These are phyloP conservation scores for Micractinium sp. DNA, from an alignment of 139 green algal species.

Conservation along the genomic window DNA sequence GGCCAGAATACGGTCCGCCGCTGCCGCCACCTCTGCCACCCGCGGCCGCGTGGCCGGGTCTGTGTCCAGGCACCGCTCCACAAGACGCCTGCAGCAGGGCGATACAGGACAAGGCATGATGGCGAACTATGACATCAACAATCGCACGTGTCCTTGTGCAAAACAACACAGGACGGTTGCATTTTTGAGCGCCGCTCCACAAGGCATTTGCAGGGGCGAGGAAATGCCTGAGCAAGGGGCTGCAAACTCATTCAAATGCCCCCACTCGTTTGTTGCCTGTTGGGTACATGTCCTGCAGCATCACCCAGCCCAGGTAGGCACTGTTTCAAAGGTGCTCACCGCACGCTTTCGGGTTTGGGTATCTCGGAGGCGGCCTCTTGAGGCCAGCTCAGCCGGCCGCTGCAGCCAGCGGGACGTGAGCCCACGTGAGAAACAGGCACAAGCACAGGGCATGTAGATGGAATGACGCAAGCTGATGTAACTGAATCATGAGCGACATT, in stretches of 20 bases:
- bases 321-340: constrained; percentile 25
- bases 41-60: constrained; percentile 40
- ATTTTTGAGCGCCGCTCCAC: too few relatives aligned
- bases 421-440: not conserved
- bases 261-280: too few relatives aligned
- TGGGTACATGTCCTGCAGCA: too few relatives aligned
- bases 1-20: not conserved
- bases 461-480: not conserved
- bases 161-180: too few relatives aligned
- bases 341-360: not conserved
- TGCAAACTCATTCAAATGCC: too few relatives aligned
- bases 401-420: not conserved
- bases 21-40: constrained; percentile 24
- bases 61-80: constrained; percentile 52
- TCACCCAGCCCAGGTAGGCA: too few relatives aligned
- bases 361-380: not conserved
- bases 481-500: not conserved
- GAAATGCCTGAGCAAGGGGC: too few relatives aligned
- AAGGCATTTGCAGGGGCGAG: too few relatives aligned
- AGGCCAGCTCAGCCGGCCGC: constrained; percentile 52
- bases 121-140: not conserved
- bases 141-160: not conserved
- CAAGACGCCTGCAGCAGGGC: constrained; percentile 40
- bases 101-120: not conserved
- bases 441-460: not conserved